Conservation (phyloP, 148 eudicot species). For the Arbutus unedo region DNA sequence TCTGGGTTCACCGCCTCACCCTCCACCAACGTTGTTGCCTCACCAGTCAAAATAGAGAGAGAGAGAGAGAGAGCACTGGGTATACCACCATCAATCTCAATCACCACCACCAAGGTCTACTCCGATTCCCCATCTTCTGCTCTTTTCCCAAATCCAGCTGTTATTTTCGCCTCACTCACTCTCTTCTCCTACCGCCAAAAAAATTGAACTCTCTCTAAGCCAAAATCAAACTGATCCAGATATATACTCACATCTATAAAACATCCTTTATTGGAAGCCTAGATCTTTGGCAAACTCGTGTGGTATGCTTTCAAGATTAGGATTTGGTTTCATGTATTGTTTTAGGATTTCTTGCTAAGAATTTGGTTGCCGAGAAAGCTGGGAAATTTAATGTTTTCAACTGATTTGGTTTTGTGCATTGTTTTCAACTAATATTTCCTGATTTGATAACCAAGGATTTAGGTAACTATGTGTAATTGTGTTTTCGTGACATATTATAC, state of each 20-base stretch:
- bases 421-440: neutral
- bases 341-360: neutral
- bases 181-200: neutral
- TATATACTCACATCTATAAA: neutral
- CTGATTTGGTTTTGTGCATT: neutral
- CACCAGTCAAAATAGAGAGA: too few relatives aligned
- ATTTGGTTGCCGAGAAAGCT: slow-evolving; percentile 10
- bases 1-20: too few relatives aligned
- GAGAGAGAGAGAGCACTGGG: too few relatives aligned
- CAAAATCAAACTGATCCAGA: neutral
- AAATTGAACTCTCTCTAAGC: neutral
- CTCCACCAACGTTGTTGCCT: too few relatives aligned
- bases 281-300: neutral
- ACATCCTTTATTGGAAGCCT: neutral
- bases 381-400: neutral
- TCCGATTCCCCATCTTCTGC: slow-evolving; percentile 7
- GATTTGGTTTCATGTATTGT: neutral
- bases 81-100: too few relatives aligned
- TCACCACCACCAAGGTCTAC: neutral
- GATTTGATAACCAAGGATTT: neutral
- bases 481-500: neutral
- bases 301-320: neutral
- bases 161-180: slow-evolving; percentile 1
- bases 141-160: neutral
- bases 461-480: neutral